Evolutionary conservation across 2,329 filamentous ascomycete genomes (phyloP).

Genomic region (Cryphonectria parasitica): DNA sequence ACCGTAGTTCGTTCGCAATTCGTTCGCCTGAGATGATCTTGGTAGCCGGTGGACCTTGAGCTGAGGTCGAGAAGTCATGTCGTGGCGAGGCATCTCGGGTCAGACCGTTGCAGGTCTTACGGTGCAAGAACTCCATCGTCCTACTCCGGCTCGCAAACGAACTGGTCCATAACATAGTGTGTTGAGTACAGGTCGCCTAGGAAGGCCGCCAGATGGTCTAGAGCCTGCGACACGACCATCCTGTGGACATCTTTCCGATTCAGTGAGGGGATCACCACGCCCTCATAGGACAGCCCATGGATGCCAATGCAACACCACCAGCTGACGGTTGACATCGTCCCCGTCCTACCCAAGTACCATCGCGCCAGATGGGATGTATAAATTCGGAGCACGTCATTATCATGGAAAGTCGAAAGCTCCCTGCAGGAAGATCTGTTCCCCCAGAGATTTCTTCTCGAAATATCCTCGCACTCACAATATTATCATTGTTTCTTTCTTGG

Average conservation of each 20-base stretch:
- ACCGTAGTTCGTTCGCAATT: not conserved
- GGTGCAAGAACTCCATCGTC: slow-evolving; percentile 20
- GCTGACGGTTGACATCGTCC: not conserved
- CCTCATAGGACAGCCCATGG: slow-evolving; percentile 8
- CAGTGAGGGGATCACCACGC: not conserved
- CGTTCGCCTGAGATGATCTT: not conserved
- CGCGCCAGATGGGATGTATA: slow-evolving; percentile 9
- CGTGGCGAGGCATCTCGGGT: slow-evolving; percentile 1
- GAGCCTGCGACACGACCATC: not conserved
- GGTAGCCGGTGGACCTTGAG: not conserved
- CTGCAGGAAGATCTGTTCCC: not conserved
- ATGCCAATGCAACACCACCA: slow-evolving; percentile 9
- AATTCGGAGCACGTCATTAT: slow-evolving; percentile 22
- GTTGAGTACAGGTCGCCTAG: slow-evolving; percentile 19
- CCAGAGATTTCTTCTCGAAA: not conserved
- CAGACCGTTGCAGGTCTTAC: slow-evolving; percentile 23
- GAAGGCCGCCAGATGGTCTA: slow-evolving; percentile 2
- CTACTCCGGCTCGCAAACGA: slow-evolving; percentile 7
- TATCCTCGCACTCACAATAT: not conserved
- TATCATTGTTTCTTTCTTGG: not conserved
- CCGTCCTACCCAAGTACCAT: not conserved
- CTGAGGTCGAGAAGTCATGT: not conserved
- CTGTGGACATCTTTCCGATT: not conserved
- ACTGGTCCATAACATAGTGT: not conserved
- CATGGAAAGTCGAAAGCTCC: not conserved